phyloP scores from a whole-genome alignment of 208 protist species.

The Leishmania amazonensis region DNA sequence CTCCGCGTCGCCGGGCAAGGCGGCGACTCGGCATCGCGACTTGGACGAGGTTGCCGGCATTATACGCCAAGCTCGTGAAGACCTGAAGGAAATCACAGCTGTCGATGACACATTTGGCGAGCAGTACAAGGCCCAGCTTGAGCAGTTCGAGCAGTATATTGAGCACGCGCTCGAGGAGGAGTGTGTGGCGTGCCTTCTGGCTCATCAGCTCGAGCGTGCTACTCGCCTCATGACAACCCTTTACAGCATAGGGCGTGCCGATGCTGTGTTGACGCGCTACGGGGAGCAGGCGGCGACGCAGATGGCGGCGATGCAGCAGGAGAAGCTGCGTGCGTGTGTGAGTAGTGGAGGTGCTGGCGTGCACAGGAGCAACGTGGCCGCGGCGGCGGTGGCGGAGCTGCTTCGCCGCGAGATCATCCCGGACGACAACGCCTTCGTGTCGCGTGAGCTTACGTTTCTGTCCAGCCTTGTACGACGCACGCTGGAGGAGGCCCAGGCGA shows the following conservation, averaged over 20 bases:
- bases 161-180: conserved; percentile 63
- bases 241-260: conserved; percentile 60
- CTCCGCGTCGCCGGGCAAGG: not conserved
- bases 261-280: conserved; percentile 63
- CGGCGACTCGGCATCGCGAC: conserved; percentile 17
- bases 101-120: conserved; percentile 67
- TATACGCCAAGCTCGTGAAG: conserved; percentile 38
- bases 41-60: conserved; percentile 25
- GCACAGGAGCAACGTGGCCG: not conserved
- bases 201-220: conserved; percentile 47
- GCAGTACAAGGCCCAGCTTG: conserved; percentile 50
- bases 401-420: conserved; percentile 27
- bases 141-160: conserved; percentile 61
- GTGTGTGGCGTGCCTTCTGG: conserved; percentile 47
- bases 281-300: conserved; percentile 33
- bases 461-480: conserved; percentile 16
- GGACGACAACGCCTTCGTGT: conserved; percentile 24
- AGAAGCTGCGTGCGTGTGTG: conserved; percentile 23
- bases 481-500: not conserved
- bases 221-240: conserved; percentile 57
- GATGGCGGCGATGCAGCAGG: conserved; percentile 30
- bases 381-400: conserved; percentile 27
- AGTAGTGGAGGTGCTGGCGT: not conserved
- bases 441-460: conserved; percentile 25
- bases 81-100: conserved; percentile 49